Evolutionary conservation across 192 early-diverging fungal species (phyloP), one percentile per base, ranked within the genome.

Genomic region (Spizellomyces sp.): DNA sequence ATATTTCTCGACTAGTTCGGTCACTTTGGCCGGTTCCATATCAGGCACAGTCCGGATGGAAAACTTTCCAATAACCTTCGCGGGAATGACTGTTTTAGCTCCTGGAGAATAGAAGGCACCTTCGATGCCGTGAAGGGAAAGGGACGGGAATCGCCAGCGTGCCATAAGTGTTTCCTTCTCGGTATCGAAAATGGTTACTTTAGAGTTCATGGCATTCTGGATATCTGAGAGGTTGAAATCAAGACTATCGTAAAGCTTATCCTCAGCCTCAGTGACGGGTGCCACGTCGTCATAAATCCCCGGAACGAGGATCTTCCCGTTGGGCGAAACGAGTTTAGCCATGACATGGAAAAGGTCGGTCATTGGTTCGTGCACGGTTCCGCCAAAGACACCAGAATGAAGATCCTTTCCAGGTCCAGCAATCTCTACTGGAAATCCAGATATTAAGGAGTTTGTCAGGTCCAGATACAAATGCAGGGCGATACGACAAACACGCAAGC

Each of bases 91-190:
- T 9, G 96, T 99, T 87, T 99, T 99, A 79, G 87, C 91, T 59
- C 96, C 96, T 7, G 95, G 77, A 42, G 89, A 85, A 75, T 93
- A 95, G 83, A 96, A 98, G 9, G 95, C 96, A 62, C 96, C 96
- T 83, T 99, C 96, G 70, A 99, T 90, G 66, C 96, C 96, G 82
- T 99, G 96, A 46, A 99, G 85, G 14, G 94, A 95, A 52, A 98
- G 89, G 45, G 96, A 94, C 41, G 95, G 97, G 86, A 87, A 94
- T 56, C 97, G 86, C 97, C 97, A 99, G 67, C 90, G 90, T 60
- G 90, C 86, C 89, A 95, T 95, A 67, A 99, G 86, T 43, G 90
- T 89, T 55, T 90, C 87, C 58, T 84, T 89, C 70, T 91, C 90
- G 61, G 81, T 84, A 42, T 81, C 86, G 77, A 91, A 86, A 76